Evolutionary conservation across 2,329 filamentous ascomycete species (phyloP), one percentile per base, ranked within the genome.

Genomic region (Thielaviopsis ethacetica): DNA sequence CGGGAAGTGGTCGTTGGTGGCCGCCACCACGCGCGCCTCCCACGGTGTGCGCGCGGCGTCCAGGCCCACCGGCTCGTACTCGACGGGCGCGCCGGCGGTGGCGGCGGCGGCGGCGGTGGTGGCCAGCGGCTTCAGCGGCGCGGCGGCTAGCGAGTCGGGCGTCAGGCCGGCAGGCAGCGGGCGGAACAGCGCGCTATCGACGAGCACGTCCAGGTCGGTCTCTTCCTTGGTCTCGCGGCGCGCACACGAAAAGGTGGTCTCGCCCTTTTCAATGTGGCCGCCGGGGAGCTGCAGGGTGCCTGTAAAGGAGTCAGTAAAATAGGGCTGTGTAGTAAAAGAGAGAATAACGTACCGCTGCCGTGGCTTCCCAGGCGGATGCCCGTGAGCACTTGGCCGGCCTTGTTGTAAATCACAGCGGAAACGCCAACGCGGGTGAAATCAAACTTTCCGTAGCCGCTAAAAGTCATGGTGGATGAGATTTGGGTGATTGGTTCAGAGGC

Each of bases 191-290:
- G 51, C 19, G 34, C 56, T 34, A 5, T 79, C 54, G 6, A 76
- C 73, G 1, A 68, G 71, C 1, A 89, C 73, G 0, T 69, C 65
- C 0, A 89, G 73, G 0, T 78, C 84, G 0, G 86, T 88, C 66
- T 91, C 87, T 67, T 91, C 87, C 0, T 80, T 66, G 0, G 79
- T 73, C 69, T 91, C 87, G 3, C 87, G 77, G 53, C 71, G 75
- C 0, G 85, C 85, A 61, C 86, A 89, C 0, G 70, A 68, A 21
- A 81, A 73, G 34, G 81, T 75, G 1, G 73, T 74, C 67, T 91
- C 87, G 62, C 79, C 78, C 59, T 79, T 78, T 62, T 91, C 87
- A 17, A 91, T 76, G 65, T 91, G 86, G 0, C 87, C 88, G 22
- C 87, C 87, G 0, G 87, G 86, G 15, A 88, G 77, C 55, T 82